Evolutionary conservation across 768 basidiomycete species (phyloP).

Genomic region (Lactifluus subvellereus): DNA sequence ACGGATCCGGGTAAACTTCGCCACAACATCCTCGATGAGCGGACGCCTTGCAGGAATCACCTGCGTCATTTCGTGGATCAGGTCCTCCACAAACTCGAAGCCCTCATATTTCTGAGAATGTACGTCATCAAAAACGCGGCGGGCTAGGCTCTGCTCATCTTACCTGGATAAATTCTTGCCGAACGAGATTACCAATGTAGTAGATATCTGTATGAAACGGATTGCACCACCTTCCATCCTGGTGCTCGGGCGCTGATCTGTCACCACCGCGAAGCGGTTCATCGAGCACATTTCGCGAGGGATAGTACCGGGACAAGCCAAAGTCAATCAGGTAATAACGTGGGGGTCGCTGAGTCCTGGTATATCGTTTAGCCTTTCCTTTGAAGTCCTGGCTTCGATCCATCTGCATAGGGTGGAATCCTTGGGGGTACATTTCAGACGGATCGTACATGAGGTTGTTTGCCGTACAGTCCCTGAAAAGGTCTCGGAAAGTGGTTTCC

Average conservation of each 20-base stretch:
- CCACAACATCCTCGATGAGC: constrained; percentile 35
- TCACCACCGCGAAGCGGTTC: constrained; percentile 26
- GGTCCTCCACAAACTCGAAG: constrained; percentile 15
- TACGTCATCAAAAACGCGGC: neutral
- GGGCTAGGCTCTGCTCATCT: neutral
- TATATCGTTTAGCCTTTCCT: constrained; percentile 18
- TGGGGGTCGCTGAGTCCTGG: constrained; percentile 27
- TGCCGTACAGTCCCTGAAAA: constrained; percentile 10
- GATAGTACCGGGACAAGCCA: constrained; percentile 28
- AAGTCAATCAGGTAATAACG: constrained; percentile 32
- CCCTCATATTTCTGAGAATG: constrained; percentile 11
- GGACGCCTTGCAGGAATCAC: constrained; percentile 34
- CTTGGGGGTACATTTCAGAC: constrained; percentile 9
- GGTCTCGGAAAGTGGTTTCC: neutral
- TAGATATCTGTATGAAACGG: constrained; percentile 30
- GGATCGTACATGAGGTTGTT: constrained; percentile 22
- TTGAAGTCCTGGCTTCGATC: constrained; percentile 3
- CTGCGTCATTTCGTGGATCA: constrained; percentile 34
- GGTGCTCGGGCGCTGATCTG: constrained; percentile 28
- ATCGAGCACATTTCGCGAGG: constrained; percentile 17
- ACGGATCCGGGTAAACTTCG: constrained; percentile 30
- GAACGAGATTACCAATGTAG: constrained; percentile 26
- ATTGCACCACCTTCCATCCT: constrained; percentile 9
- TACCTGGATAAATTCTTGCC: constrained; percentile 23
- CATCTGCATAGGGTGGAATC: constrained; percentile 14